These are phyloP conservation scores for Pythium grandisporangium DNA, from an alignment of 352 stramenopile genomes.

Conservation along the genomic window DNA sequence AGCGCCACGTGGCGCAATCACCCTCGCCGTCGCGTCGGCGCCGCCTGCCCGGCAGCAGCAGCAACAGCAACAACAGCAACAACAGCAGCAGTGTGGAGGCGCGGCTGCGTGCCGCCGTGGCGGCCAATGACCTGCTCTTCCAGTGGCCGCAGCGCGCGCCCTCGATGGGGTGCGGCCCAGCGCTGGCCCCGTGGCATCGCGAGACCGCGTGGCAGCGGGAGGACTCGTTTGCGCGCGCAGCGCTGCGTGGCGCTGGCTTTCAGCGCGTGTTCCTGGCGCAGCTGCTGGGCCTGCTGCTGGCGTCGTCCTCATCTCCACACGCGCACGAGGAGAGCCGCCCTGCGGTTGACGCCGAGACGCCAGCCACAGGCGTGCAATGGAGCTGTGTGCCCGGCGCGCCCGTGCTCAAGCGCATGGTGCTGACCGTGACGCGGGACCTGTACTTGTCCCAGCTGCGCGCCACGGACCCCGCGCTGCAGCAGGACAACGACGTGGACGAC, in stretches of 20 bases:
- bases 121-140: too few relatives aligned
- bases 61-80: background rate
- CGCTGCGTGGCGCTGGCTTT: slow-evolving; percentile 5
- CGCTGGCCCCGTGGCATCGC: slow-evolving; percentile 27
- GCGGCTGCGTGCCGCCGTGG: slow-evolving; percentile 31
- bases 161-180: slow-evolving; percentile 38
- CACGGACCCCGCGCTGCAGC: slow-evolving; percentile 25
- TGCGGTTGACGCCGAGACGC: too few relatives aligned
- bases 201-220: slow-evolving; percentile 40
- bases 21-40: slow-evolving; percentile 1
- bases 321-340: too few relatives aligned
- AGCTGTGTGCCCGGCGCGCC: slow-evolving; percentile 42
- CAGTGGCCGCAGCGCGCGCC: slow-evolving; percentile 41
- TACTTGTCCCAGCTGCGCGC: slow-evolving; percentile 32
- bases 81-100: slow-evolving; percentile 22
- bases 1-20: slow-evolving; percentile 13
- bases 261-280: slow-evolving; percentile 27
- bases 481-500: slow-evolving; percentile 12
- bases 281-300: slow-evolving; percentile 46
- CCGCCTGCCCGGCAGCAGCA: slow-evolving; percentile 3
- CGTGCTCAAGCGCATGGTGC: slow-evolving; percentile 27
- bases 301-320: too few relatives aligned
- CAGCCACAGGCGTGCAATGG: slow-evolving; percentile 55
- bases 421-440: slow-evolving; percentile 27
- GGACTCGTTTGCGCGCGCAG: slow-evolving; percentile 14